A percentile compares a stretch with the other conserved stretches of the same genome.
Evolutionary conservation across 148 eudicot genomes (phyloP).

Genomic region (Heliamphora exappendiculata): DNA sequence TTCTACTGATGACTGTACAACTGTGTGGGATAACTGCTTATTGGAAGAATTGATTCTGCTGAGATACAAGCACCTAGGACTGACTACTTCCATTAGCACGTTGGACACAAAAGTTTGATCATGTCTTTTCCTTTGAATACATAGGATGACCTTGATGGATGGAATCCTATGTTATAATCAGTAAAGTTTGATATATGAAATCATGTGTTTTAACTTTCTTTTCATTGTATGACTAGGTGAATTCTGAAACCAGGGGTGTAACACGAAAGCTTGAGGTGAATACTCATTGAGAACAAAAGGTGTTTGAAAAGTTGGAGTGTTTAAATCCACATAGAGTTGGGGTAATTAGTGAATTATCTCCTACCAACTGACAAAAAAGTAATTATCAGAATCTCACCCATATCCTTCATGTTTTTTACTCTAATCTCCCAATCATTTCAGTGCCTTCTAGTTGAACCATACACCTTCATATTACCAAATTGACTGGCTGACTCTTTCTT

Average conservation of each 20-base stretch:
- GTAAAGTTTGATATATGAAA: not conserved
- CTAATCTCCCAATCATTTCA: not conserved
- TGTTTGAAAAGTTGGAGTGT: not conserved
- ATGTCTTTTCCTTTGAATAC: not conserved
- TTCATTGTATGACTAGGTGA: not conserved
- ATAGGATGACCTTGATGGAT: not conserved
- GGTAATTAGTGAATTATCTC: not conserved
- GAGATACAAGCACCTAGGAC: not conserved
- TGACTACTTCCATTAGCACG: not conserved
- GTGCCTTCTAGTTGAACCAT: not conserved
- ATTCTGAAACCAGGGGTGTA: not conserved
- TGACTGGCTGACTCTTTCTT: not conserved
- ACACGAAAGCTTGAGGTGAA: not conserved
- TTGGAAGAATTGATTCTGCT: not conserved
- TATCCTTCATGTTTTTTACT: not conserved
- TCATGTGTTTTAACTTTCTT: not conserved
- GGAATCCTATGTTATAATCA: not conserved
- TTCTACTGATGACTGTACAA: too few relatives aligned
- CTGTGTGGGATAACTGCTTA: too few relatives aligned
- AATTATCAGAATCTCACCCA: not conserved
- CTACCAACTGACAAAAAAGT: not conserved
- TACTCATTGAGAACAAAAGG: not conserved
- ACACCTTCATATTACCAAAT: not conserved
- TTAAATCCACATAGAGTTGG: not conserved
- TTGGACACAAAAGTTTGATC: not conserved